Base-by-base conservation (phyloP, 176 grass and related monocot genomes). In the Avena sativa region DNA sequence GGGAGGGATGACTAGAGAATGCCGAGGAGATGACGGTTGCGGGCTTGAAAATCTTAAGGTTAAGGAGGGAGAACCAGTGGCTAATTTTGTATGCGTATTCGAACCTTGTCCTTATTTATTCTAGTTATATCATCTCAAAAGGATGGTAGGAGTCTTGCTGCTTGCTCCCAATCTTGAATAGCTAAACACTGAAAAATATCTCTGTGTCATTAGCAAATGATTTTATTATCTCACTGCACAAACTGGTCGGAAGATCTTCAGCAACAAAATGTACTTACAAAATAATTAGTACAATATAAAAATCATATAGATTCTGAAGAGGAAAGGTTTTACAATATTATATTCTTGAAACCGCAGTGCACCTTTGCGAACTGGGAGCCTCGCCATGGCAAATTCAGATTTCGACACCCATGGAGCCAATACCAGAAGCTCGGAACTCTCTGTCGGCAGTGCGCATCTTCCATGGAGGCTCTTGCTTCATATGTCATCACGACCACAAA, bases 311-410 rank as follows among this genome's bases (percentile, higher is more conserved):
- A 44, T 44, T 1, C 43, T 44, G 43, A 44, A 44, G 43, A 44
- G 8, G 43, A 44, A 44, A 44, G 43, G 43, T 44, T 44, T 44
- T 44, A 44, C 0, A 8, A 44, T 44, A 34, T 34, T 34, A 34
- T 34, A 34, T 34, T 34, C 32, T 34, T 34, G 32, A 79, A 84
- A 59, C 20, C 80, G 80, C 93, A 98, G 95, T 76, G 69, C 20
- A 95, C 85, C 49, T 92, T 95, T 47, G 93, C 95, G 36, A 95
- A 87, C 56, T 98, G 95, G 95, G 93, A 98, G 70, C 95, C 95
- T 16, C 51, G 86, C 1, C 95, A 98, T 58, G 93, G 91, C 5
- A 89, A 87, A 48, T 98, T 98, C 81, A 58, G 56, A 8, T 95
- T 93, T 73, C 86, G 88, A 20, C 88, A 95, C 84, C 95, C 95